Conservation (phyloP, 2,329 filamentous ascomycete genomes). For the Fusarium tanahbumbuense region DNA sequence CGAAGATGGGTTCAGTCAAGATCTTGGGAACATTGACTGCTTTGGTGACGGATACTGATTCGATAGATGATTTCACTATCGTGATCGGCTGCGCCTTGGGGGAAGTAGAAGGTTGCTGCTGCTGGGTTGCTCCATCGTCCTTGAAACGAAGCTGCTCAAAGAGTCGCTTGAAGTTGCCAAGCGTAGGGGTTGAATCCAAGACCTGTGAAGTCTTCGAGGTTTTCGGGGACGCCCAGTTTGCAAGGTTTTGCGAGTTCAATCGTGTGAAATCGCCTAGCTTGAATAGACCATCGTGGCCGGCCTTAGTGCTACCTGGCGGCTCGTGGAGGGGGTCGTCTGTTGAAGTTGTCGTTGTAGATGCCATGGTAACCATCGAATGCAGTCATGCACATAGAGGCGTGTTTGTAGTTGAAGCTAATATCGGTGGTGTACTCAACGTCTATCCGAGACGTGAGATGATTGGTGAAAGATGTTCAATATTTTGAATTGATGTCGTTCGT, state of each 20-base stretch:
- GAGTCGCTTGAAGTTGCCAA: constrained; percentile 36
- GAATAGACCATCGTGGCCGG: background rate
- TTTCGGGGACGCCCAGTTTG: constrained; percentile 20
- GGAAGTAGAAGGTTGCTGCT: background rate
- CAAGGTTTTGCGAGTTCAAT: constrained; percentile 11
- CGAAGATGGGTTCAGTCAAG: background rate
- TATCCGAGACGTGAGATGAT: constrained; percentile 3
- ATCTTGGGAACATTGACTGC: background rate
- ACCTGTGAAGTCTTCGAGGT: background rate
- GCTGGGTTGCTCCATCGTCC: background rate
- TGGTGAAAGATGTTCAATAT: background rate
- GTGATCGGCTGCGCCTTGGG: constrained; percentile 13
- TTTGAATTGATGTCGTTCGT: background rate
- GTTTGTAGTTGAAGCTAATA: background rate
- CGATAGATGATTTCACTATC: constrained; percentile 14
- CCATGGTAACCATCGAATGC: constrained; percentile 23
- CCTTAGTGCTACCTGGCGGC: constrained; percentile 27
- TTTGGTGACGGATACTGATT: background rate
- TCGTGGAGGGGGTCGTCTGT: constrained; percentile 32
- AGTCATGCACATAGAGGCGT: constrained; percentile 21
- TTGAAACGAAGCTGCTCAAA: constrained; percentile 28
- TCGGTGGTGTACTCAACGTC: constrained; percentile 7
- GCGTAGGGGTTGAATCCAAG: constrained; percentile 1
- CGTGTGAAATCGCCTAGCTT: constrained; percentile 36
- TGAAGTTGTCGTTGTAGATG: constrained; percentile 17